Percentiles rank a stretch among this genome's conserved stretches.
phyloP scores from a whole-genome alignment of 2,329 filamentous ascomycete genomes.

The Calonectria naviculata region DNA sequence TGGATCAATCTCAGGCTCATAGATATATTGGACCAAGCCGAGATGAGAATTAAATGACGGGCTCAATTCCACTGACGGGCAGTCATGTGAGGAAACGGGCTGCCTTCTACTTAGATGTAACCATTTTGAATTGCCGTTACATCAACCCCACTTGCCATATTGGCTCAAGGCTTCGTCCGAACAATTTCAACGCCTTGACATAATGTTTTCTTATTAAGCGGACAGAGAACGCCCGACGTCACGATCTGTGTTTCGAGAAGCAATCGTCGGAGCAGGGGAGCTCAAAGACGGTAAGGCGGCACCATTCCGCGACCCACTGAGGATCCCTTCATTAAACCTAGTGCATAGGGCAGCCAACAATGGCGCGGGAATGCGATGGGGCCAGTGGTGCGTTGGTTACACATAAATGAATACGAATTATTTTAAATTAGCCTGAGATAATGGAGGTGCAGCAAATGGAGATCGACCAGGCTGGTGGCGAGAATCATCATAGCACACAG shows the following conservation, averaged over 20 bases:
- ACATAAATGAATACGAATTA: not conserved
- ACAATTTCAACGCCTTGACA: not conserved
- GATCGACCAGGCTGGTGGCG: not conserved
- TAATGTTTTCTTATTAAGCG: not conserved
- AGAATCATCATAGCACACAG: not conserved
- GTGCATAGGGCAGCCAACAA: not conserved
- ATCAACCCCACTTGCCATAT: not conserved
- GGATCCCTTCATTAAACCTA: not conserved
- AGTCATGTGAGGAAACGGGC: not conserved
- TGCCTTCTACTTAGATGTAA: too few relatives aligned
- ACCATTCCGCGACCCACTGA: not conserved
- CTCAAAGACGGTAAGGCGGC: not conserved
- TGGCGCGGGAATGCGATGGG: not conserved
- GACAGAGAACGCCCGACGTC: not conserved
- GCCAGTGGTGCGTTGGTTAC: not conserved
- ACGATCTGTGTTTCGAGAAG: not conserved
- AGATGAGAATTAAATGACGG: not conserved
- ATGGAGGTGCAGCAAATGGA: not conserved
- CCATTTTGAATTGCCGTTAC: not conserved
- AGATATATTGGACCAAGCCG: not conserved
- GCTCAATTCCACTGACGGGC: too few relatives aligned
- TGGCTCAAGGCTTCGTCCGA: not conserved
- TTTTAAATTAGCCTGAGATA: not conserved
- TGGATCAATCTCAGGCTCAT: not conserved
- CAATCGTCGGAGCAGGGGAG: not conserved